Evolutionary conservation across 148 eudicot species (phyloP).

Genomic region (Rhododendron simsii): DNA sequence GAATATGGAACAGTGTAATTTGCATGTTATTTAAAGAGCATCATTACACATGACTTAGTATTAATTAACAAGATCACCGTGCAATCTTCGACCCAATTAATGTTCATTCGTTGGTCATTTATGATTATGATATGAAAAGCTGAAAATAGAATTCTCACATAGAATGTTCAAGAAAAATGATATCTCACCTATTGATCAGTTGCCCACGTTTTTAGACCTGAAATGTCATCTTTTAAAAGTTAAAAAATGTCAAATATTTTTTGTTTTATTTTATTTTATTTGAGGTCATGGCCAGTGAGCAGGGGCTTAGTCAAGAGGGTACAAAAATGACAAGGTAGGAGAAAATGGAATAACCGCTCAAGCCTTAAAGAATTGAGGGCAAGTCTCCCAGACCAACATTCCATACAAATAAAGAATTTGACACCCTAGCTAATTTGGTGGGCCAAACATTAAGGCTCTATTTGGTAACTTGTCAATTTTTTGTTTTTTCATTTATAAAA

Average conservation of each 20-base stretch:
- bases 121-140: background rate
- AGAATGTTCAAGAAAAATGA: too few species aligned
- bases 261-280: background rate
- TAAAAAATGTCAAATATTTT: background rate
- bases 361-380: background rate
- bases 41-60: background rate
- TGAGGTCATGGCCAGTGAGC: background rate
- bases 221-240: background rate
- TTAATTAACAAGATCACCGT: too few species aligned
- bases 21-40: background rate
- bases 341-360: background rate
- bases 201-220: background rate
- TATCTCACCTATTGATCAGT: background rate
- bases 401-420: background rate
- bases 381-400: background rate
- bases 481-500: too few species aligned
- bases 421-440: background rate
- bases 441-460: background rate
- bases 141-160: too few species aligned
- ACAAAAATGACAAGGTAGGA: background rate
- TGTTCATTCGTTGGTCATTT: background rate
- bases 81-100: background rate
- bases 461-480: too few species aligned
- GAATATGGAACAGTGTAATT: background rate
- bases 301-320: too few species aligned